Conservation (phyloP, 2,329 filamentous ascomycete species). For the Botrytis byssoidea region DNA sequence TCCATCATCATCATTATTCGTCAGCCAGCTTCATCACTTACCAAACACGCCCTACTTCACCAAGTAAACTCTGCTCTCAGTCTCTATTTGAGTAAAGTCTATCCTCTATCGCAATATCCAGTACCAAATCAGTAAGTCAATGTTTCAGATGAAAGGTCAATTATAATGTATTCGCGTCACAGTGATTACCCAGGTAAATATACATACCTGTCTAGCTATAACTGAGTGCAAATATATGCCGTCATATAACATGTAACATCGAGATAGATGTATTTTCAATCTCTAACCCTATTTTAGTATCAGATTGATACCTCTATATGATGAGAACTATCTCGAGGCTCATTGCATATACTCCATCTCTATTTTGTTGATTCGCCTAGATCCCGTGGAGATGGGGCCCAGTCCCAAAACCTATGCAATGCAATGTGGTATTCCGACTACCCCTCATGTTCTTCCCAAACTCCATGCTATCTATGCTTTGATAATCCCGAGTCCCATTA, state of each 20-base stretch:
- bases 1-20: neutral
- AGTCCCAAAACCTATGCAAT: neutral
- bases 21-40: neutral
- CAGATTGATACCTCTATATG: neutral
- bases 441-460: conserved; percentile 22
- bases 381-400: neutral
- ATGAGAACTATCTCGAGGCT: neutral
- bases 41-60: neutral
- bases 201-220: neutral
- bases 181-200: neutral
- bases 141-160: neutral
- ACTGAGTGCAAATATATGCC: neutral
- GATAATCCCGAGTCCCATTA: neutral
- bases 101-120: neutral
- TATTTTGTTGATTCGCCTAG: neutral
- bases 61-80: neutral
- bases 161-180: neutral
- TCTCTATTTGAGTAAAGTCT: neutral
- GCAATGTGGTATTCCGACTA: conserved; percentile 5
- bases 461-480: conserved; percentile 26
- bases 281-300: neutral
- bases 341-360: neutral
- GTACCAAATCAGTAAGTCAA: neutral
- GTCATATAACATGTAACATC: neutral
- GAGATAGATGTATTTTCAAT: neutral